A percentile compares a stretch with the other conserved stretches of the same genome.
phyloP scores from a whole-genome alignment of 164 flowering plant genomes.

The Cinnamomum micranthum region DNA sequence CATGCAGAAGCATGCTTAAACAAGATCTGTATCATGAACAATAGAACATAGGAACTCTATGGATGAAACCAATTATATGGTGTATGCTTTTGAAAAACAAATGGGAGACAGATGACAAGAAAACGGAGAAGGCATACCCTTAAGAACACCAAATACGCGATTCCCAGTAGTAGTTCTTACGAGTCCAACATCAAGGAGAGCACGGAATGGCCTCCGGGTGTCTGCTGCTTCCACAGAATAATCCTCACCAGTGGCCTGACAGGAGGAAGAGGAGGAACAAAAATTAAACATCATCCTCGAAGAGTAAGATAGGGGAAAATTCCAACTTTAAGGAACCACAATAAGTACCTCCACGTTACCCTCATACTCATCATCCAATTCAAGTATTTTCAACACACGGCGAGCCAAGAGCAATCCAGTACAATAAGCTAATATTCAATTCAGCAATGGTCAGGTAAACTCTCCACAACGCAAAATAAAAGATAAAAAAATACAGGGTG shows the following conservation, averaged over 20 bases:
- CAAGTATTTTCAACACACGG: conserved; percentile 37
- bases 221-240: conserved; percentile 9
- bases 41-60: too few species aligned
- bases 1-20: too few species aligned
- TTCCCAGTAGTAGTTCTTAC: conserved; percentile 7
- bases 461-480: background rate
- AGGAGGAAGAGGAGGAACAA: too few species aligned
- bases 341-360: conserved; percentile 19
- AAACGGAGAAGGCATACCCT: conserved; percentile 23
- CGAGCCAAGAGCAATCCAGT: conserved; percentile 46
- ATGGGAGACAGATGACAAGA: background rate
- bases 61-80: too few species aligned
- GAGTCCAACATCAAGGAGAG: conserved; percentile 13
- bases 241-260: conserved; percentile 34
- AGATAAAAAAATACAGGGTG: too few species aligned
- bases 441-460: background rate
- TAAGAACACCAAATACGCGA: conserved; percentile 11
- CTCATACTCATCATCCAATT: conserved; percentile 39
- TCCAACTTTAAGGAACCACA: background rate
- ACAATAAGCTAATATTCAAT: conserved; percentile 28
- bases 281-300: background rate
- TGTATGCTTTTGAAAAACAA: background rate
- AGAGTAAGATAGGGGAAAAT: background rate
- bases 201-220: conserved; percentile 11
- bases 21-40: too few species aligned